Evolutionary conservation across 257 asterid genomes (phyloP), one percentile per base, ranked within the genome.

Genomic region (Linaria vulgaris): DNA sequence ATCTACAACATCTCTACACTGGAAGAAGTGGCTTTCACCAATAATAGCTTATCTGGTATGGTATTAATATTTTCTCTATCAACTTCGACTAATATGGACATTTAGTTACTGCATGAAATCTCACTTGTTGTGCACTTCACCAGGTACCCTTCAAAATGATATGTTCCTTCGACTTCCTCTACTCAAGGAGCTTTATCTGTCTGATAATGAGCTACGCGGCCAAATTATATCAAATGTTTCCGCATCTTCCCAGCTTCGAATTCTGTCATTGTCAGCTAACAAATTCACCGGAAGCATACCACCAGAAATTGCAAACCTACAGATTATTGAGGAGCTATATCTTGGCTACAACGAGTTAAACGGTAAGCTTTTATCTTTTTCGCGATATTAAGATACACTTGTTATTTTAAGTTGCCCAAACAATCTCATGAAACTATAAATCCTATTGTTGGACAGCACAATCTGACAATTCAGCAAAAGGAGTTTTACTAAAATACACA

Each of bases 181-280:
- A 9, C 68, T 50, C 20, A 52, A 66, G 67, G 44, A 27, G 20
- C 63, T 75, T 45, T 25, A 56, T 22, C 51, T 75, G 4, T 55
- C 69, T 17, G 5, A 23, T 39, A 70, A 75, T 30, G 50, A 66
- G 41, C 38, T 75, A 20, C 65, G n/a, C 31, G 80, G 80, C 12
- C 60, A 45, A 59, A 58, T 74, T 37, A 74, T 72, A 34, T 6
- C 55, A 5, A 61, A 64, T 25, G 23, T 54, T 3, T 37, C 59
- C n/a, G 13, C 27, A 1, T 54, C 39, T 23, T 20, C 59, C n/a
- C 66, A 52, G 39, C 69, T 66, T 39, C 53, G 25, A 31, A 7
- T 20, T 4, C 1, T 75, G 55, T 61, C 63, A 15, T n/a, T 75
- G 51, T 46, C 66, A 12, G 20, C 37, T 23, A 75, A 75, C 47